Evolutionary conservation across 352 stramenopile species (phyloP).

Genomic region (Halophytophthora batemanensis): DNA sequence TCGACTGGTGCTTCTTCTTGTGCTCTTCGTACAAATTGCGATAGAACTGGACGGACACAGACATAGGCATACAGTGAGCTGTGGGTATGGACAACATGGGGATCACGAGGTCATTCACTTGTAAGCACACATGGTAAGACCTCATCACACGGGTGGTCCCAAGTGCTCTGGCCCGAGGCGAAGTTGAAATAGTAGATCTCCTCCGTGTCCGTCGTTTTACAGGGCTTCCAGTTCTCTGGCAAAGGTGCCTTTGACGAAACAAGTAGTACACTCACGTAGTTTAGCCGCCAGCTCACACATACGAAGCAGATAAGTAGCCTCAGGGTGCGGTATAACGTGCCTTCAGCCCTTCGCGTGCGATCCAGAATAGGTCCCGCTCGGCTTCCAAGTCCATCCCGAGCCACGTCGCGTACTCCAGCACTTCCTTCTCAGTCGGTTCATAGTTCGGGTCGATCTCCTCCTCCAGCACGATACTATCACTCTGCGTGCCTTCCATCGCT

Average conservation of each 20-base stretch:
- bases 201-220: constrained; percentile 93
- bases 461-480: constrained; percentile 90
- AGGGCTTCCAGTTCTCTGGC: constrained; percentile 95
- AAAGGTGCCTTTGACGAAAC: constrained; percentile 60
- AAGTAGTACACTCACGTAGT: not conserved
- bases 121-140: constrained; percentile 11
- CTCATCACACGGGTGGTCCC: constrained; percentile 94
- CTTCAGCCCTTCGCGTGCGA: constrained; percentile 92
- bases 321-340: constrained; percentile 8
- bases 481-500: constrained; percentile 42
- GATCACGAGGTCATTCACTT: not conserved
- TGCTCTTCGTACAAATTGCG: constrained; percentile 92
- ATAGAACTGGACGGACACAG: constrained; percentile 67
- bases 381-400: constrained; percentile 93
- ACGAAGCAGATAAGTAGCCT: not conserved
- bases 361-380: constrained; percentile 93
- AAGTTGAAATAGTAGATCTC: constrained; percentile 98
- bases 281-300: not conserved
- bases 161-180: constrained; percentile 88
- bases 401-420: constrained; percentile 94
- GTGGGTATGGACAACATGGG: constrained; percentile 3
- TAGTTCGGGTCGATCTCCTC: constrained; percentile 96
- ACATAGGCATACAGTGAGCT: not conserved
- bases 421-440: constrained; percentile 88
- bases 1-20: constrained; percentile 69